Percentiles rank a stretch among this genome's conserved stretches.
Evolutionary conservation across 192 early-diverging fungal species (phyloP).

Genomic region (Geosiphon pyriformis): DNA sequence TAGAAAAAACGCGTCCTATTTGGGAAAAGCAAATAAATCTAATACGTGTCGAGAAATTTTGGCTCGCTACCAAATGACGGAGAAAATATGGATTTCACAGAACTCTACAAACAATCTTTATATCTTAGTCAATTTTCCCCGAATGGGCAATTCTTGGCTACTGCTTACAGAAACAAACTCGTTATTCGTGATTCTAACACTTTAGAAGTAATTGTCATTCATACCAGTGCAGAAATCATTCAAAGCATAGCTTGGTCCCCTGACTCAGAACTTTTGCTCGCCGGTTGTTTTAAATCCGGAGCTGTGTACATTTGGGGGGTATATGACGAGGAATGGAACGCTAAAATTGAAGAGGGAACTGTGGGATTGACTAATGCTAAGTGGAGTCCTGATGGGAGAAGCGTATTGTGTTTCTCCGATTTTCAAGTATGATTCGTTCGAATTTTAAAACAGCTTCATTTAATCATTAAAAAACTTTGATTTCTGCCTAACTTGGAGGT

Average conservation of each 20-base stretch:
- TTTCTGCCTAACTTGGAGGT: constrained; percentile 32
- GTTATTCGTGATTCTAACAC: constrained; percentile 63
- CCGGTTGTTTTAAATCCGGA: constrained; percentile 41
- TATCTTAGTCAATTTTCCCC: constrained; percentile 59
- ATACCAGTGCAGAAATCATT: constrained; percentile 15
- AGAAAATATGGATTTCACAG: constrained; percentile 70
- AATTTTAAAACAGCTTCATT: too few species aligned
- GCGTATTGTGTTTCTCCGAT: constrained; percentile 17
- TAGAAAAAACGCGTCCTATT: too few species aligned
- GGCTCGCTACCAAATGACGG: too few species aligned
- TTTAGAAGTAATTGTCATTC: constrained; percentile 53
- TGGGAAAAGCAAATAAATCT: too few species aligned
- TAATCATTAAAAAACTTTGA: constrained; percentile 19
- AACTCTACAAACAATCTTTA: constrained; percentile 59
- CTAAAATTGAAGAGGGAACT: constrained; percentile 47
- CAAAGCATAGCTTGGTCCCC: constrained; percentile 59
- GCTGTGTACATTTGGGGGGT: constrained; percentile 54
- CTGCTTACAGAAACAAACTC: constrained; percentile 55
- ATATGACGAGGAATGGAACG: constrained; percentile 51
- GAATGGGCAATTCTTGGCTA: constrained; percentile 61
- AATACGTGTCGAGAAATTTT: too few species aligned
- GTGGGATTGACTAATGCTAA: constrained; percentile 35
- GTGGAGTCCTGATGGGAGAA: constrained; percentile 9
- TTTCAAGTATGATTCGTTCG: constrained; percentile 13
- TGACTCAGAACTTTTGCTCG: constrained; percentile 55